A percentile compares a stretch with the other conserved stretches of the same genome.
Evolutionary conservation across 768 basidiomycete species (phyloP).

Genomic region (Lactarius indigo): DNA sequence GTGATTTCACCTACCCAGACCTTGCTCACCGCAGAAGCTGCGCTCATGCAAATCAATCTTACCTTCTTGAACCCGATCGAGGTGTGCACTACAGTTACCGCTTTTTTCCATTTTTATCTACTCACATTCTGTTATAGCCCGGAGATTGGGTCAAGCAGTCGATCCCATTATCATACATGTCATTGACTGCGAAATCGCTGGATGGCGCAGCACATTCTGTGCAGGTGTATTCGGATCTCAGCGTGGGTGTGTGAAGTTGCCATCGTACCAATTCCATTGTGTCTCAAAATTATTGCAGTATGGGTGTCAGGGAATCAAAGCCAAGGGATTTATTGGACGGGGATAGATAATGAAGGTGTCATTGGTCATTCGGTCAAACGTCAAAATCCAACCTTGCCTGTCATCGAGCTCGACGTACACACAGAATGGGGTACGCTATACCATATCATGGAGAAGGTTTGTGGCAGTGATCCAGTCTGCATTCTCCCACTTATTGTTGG

Average conservation of each 20-base stretch:
- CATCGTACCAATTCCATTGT: not conserved
- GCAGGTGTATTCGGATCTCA: slow-evolving; percentile 40
- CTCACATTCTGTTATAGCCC: slow-evolving; percentile 28
- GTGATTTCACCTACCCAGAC: slow-evolving; percentile 37
- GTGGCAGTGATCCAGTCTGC: not conserved
- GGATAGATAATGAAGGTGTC: not conserved
- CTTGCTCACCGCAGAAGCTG: slow-evolving; percentile 33
- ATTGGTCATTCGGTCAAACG: slow-evolving; percentile 18
- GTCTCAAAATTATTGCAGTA: slow-evolving; percentile 15
- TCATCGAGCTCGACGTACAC: too few relatives aligned
- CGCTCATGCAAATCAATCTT: slow-evolving; percentile 35
- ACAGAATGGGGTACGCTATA: too few relatives aligned
- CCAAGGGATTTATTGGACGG: slow-evolving; percentile 4
- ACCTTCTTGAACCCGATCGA: slow-evolving; percentile 40
- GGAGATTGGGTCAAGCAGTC: slow-evolving; percentile 37
- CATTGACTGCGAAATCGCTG: slow-evolving; percentile 30
- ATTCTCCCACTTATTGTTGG: not conserved
- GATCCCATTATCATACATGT: slow-evolving; percentile 39
- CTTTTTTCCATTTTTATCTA: not conserved
- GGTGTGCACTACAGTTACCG: slow-evolving; percentile 23
- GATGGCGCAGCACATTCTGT: slow-evolving; percentile 36
- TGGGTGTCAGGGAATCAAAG: slow-evolving; percentile 27
- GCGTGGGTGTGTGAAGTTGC: slow-evolving; percentile 31
- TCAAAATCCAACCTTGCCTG: not conserved
- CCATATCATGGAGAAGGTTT: slow-evolving; percentile 5